Base-by-base conservation (phyloP, 2,329 filamentous ascomycete genomes). In the Aphanocladium album region DNA sequence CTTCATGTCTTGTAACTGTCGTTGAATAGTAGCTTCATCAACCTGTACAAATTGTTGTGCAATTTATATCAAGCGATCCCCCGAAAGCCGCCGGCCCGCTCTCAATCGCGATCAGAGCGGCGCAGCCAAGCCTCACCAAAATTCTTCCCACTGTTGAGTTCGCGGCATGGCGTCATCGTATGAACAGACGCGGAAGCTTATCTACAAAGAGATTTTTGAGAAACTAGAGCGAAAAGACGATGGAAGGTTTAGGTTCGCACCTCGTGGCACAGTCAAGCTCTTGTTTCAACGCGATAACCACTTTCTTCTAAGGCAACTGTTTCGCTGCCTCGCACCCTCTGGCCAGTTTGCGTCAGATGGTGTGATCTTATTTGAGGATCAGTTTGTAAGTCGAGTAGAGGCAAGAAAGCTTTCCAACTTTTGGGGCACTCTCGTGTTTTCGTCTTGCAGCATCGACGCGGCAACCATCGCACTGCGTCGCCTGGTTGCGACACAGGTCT, bases 391-490 rank as follows among this genome's bases (percentile, higher is more conserved):
- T 12, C 57, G 66, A 33, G 62, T 66, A 17, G 49, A 64, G 54
- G 54, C 66, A 3, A 62, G 67, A 19, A 46, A 77, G 51, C 66
- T 73, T 2, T 65, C 67, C 51, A 64, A 67, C 46, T 69, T 72
- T 30, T 60, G 73, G 12, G 72, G 70, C 3, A 70, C 68, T 19
- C 47, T 74, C n/a, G 63, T 74, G 2, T 73, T 70, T 56, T 66
- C 68, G 14, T 65, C 64, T 0, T 69, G 66, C 19, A 62, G 64
- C n/a, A 62, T 69, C 17, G 66, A 68, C 19, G 66, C 68, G 2
- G 65, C 63, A 1, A 59, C 60, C 35, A 55, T 46, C 4, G 68
- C 70, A 30, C 60, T 64, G 14, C 53, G 16, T 14, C 61, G 60
- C 35, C 62, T 71, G n/a, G 61, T 71, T 11, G 60, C 56, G 43